Conservation (phyloP, 306 rosid genomes). For the Fragaria nilgerrensis region DNA sequence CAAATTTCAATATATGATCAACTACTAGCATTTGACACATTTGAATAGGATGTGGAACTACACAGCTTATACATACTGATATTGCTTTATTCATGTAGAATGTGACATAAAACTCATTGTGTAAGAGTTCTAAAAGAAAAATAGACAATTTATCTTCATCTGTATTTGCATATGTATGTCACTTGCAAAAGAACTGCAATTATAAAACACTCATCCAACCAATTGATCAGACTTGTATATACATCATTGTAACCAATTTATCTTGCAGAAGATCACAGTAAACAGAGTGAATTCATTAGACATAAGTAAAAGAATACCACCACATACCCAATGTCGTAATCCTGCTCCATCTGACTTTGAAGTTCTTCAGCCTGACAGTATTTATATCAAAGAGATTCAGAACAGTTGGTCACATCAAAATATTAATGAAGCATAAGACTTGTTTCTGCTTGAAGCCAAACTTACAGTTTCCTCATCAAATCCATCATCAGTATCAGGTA, state of each 20-base stretch:
- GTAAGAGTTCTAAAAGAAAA: neutral
- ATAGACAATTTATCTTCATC: neutral
- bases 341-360: constrained; percentile 69
- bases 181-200: neutral
- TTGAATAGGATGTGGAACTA: neutral
- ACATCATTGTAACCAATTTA: neutral
- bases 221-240: neutral
- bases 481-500: constrained; percentile 81
- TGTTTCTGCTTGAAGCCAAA: neutral
- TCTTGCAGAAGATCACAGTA: neutral
- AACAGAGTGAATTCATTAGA: neutral
- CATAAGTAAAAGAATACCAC: neutral
- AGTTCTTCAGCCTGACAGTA: constrained; percentile 68
- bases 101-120: neutral
- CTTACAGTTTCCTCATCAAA: constrained; percentile 73
- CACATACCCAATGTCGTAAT: constrained; percentile 73
- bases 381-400: neutral
- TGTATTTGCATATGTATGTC: constrained; percentile 4
- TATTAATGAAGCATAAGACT: neutral
- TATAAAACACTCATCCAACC: neutral
- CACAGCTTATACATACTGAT: neutral
- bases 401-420: neutral
- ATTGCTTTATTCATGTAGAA: neutral
- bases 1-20: neutral
- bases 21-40: constrained; percentile 10